These are phyloP conservation scores for Albatrellus sp. DNA, from an alignment of 1,284 basidiomycete species.

Conservation along the genomic window DNA sequence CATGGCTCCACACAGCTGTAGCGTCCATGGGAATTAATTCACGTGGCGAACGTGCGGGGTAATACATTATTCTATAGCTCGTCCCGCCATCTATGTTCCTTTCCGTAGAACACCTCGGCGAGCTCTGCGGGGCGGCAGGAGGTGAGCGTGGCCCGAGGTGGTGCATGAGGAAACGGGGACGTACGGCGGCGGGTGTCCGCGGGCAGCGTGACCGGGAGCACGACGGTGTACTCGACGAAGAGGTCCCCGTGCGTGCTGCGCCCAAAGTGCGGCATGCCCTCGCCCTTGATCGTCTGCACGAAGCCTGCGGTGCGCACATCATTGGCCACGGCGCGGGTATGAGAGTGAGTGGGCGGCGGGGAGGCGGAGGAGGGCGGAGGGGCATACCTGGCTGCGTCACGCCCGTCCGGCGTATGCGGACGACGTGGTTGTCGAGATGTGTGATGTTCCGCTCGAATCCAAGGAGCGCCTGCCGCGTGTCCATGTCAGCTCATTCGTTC, in stretches of 20 bases:
- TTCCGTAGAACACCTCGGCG: constrained; percentile 38
- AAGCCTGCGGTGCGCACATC: constrained; percentile 36
- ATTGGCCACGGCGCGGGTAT: too few species aligned
- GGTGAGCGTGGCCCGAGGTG: neutral
- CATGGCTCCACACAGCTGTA: too few species aligned
- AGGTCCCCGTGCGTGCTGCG: constrained; percentile 63
- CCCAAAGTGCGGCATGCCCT: constrained; percentile 80
- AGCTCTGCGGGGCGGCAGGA: constrained; percentile 28
- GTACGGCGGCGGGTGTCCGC: constrained; percentile 58
- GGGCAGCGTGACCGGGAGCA: constrained; percentile 66
- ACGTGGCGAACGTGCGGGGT: neutral
- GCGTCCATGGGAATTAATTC: neutral
- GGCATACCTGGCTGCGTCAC: constrained; percentile 80
- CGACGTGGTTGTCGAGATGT: constrained; percentile 80
- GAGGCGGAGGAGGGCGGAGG: neutral
- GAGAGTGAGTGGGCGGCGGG: neutral
- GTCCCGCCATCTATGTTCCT: constrained; percentile 27
- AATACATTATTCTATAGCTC: constrained; percentile 30
- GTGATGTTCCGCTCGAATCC: constrained; percentile 80
- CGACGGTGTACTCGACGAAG: constrained; percentile 84
- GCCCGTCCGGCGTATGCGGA: constrained; percentile 57
- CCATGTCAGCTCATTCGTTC: neutral
- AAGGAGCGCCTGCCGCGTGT: constrained; percentile 47
- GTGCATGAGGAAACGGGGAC: constrained; percentile 4
- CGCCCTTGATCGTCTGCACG: constrained; percentile 74